Evolutionary conservation across 2,329 filamentous ascomycete species (phyloP), one percentile per base, ranked within the genome.

Genomic region (Penicillium olsonii): DNA sequence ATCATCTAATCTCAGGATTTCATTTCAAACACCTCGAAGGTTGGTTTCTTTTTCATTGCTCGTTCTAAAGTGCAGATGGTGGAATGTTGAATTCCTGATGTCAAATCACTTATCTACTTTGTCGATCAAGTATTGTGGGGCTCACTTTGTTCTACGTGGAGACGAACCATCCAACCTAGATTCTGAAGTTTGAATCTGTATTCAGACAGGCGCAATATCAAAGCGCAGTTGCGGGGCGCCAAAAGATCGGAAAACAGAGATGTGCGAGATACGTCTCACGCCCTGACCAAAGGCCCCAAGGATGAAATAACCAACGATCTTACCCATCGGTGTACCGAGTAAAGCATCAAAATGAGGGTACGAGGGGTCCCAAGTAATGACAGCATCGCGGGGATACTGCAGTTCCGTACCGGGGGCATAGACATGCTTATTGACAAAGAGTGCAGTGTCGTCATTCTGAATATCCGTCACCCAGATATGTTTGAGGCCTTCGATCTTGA

Each of bases 261-360:
- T 37, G 5, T 40, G 42, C 12, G 46, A 19, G 22, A 55, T 53
- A 1, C 43, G 50, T 11, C 34, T 42, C 3, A 45, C 26, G 5
- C 50, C 46, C 18, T 52, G 39, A 17, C 43, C 37, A 41, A 44
- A 55, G 9, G 45, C 40, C 19, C 45, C 37, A 11, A 55, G 12
- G 14, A 55, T 29, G 9, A 53, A 34, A 8, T 38, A 33, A 0
- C 26, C 40, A 11, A 48, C 35, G 11, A 46, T 20, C 17, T 50
- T 53, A 19, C 50, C 53, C 20, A 55, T 35, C 3, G 46, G 35
- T 14, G 42, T 50, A 10, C 53, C 53, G 37, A 55, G 40, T 22
- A 53, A 22, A 20, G 35, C 43, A 8, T 43, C 45, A 12, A 31
- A 53, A 18, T 45, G 46, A 0, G 39, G 14, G 10, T 42, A 33